These are phyloP conservation scores for Hyphodiscus sp. DNA, from an alignment of 2,329 filamentous ascomycete species.

Conservation along the genomic window DNA sequence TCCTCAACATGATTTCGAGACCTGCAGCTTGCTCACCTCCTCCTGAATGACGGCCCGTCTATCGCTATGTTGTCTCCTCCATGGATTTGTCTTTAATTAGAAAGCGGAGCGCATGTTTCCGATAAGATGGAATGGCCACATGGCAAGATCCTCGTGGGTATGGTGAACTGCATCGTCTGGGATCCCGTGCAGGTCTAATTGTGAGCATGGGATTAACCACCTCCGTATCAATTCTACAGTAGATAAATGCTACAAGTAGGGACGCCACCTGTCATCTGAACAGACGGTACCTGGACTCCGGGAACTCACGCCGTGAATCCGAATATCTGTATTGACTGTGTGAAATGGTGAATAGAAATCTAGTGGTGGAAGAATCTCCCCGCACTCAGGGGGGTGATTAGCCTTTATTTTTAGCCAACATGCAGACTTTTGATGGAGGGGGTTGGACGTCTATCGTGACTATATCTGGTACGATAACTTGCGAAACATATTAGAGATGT, in stretches of 20 bases:
- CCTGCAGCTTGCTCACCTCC: not conserved
- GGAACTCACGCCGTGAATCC: not conserved
- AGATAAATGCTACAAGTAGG: not conserved
- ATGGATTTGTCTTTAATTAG: not conserved
- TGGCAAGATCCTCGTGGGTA: not conserved
- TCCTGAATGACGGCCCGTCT: not conserved
- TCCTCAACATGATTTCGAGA: not conserved
- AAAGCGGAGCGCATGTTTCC: not conserved
- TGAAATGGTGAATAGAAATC: no score
- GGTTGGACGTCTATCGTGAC: no score
- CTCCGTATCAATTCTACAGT: not conserved
- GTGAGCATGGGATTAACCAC: not conserved
- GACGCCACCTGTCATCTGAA: not conserved
- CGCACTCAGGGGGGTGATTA: no score
- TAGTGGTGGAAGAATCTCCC: no score
- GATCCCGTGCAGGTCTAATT: not conserved
- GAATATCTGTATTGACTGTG: not conserved
- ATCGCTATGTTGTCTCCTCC: not conserved
- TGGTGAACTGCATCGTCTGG: not conserved
- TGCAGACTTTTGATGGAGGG: no score
- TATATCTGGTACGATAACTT: no score
- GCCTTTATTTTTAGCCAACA: no score
- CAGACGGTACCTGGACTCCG: not conserved
- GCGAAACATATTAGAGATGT: no score
- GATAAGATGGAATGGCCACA: not conserved